Percentiles rank a stretch among this genome's conserved stretches.
Evolutionary conservation across 352 stramenopile genomes (phyloP).

Genomic region (Phytophthora pini): DNA sequence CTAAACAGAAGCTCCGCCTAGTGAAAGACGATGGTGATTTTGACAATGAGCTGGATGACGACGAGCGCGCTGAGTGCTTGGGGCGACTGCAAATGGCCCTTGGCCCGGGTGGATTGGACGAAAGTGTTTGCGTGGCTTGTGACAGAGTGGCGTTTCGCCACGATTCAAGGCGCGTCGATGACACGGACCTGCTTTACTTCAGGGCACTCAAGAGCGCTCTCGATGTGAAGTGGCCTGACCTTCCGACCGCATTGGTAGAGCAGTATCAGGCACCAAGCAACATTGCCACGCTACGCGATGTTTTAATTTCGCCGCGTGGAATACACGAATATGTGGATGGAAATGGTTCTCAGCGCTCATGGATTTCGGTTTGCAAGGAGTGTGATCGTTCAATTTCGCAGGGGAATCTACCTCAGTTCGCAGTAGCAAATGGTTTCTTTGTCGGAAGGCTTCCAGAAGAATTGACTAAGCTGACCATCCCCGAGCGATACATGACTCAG

Average conservation of each 20-base stretch:
- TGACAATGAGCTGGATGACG: neutral
- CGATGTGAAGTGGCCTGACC: neutral
- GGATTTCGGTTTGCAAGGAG: constrained; percentile 8
- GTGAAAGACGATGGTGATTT: neutral
- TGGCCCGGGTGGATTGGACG: constrained; percentile 4
- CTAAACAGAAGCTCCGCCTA: neutral
- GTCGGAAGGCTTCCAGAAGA: neutral
- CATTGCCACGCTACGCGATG: neutral
- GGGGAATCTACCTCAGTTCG: too few species aligned
- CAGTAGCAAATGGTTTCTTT: constrained; percentile 16
- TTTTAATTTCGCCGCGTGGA: constrained; percentile 4
- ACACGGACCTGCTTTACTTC: neutral
- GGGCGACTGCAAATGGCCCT: neutral
- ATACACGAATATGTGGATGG: constrained; percentile 7
- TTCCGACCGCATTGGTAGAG: constrained; percentile 1
- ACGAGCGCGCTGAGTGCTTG: neutral
- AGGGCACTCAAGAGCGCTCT: constrained; percentile 1
- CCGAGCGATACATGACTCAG: constrained; percentile 12
- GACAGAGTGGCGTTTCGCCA: neutral
- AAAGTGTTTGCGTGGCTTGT: constrained; percentile 5
- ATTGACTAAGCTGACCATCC: neutral
- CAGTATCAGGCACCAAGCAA: constrained; percentile 2
- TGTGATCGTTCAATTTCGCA: constrained; percentile 3
- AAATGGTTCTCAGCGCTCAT: neutral
- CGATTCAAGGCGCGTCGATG: neutral